A percentile compares a stretch with the other conserved stretches of the same genome.
Conservation (phyloP, 306 rosid genomes). For the Quercus engelmannii region DNA sequence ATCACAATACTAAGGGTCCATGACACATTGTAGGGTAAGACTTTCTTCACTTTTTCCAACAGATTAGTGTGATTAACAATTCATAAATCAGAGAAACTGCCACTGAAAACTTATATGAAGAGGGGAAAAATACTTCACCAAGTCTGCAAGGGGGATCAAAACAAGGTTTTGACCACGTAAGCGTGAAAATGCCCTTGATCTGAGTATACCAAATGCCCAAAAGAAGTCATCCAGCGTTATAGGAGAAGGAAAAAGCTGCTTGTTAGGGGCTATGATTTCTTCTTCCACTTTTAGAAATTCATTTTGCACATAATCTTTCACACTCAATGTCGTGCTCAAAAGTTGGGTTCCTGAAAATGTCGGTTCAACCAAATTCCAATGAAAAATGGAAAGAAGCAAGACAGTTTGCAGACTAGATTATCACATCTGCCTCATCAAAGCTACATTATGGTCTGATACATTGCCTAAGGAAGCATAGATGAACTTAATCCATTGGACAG, state of each 20-base stretch:
- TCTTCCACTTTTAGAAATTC: conserved; percentile 71
- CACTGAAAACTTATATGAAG: conserved; percentile 4
- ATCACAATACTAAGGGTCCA: background rate
- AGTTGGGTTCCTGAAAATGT: conserved; percentile 82
- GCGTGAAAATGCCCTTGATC: conserved; percentile 95
- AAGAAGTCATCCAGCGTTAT: conserved; percentile 86
- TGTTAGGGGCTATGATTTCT: conserved; percentile 71
- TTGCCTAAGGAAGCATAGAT: background rate
- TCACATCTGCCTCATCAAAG: background rate
- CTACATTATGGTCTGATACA: background rate
- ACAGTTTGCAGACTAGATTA: background rate
- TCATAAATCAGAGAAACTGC: background rate
- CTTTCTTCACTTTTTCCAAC: background rate
- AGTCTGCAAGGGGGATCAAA: conserved; percentile 78
- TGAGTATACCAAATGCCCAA: conserved; percentile 95
- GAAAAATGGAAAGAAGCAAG: conserved; percentile 1
- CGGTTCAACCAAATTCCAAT: conserved; percentile 19
- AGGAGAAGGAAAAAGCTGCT: conserved; percentile 70
- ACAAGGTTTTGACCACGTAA: conserved; percentile 82
- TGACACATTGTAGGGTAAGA: background rate
- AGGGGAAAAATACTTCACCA: conserved; percentile 50
- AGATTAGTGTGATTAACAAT: background rate
- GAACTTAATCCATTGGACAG: background rate
- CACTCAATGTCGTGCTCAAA: conserved; percentile 72
- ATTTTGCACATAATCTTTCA: conserved; percentile 75